Conservation (phyloP, 495 filamentous ascomycete genomes). For the Aspergillus egyptiacus region DNA sequence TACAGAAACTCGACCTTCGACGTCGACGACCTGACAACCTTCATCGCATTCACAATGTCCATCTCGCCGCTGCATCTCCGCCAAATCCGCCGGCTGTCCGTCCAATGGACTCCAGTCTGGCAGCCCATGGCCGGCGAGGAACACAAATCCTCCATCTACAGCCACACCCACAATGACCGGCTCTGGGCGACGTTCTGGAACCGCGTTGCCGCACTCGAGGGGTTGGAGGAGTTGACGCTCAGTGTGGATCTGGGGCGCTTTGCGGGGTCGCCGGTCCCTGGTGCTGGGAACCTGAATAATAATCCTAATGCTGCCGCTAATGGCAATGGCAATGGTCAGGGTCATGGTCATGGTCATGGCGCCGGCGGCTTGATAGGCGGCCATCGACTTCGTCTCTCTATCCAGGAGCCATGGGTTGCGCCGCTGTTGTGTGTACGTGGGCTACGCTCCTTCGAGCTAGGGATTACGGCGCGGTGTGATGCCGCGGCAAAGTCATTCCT, state of each 20-base stretch:
- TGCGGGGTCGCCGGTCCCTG: constrained; percentile 12
- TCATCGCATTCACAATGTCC: constrained; percentile 30
- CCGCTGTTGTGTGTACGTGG: constrained; percentile 33
- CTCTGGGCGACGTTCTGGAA: constrained; percentile 37
- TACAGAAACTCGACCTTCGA: constrained; percentile 32
- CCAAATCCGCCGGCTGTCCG: constrained; percentile 22
- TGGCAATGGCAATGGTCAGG: not conserved
- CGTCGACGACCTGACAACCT: constrained; percentile 39
- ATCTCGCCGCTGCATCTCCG: constrained; percentile 16
- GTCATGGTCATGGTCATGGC: not conserved
- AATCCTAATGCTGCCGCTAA: too few relatives aligned
- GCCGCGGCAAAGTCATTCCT: constrained; percentile 23
- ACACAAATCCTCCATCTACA: constrained; percentile 33
- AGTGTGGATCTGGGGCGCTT: constrained; percentile 35
- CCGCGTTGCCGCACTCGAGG: constrained; percentile 17
- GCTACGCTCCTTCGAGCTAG: constrained; percentile 31
- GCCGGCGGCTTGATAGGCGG: constrained; percentile 15
- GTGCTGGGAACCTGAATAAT: too few relatives aligned
- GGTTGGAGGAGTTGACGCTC: constrained; percentile 22
- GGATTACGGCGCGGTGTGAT: constrained; percentile 37
- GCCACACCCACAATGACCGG: constrained; percentile 37
- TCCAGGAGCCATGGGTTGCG: constrained; percentile 28
- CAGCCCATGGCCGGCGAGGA: constrained; percentile 30
- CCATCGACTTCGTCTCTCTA: constrained; percentile 23
- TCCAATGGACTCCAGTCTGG: constrained; percentile 40